Conservation (phyloP, 2,329 filamentous ascomycete genomes). For the Penicillium sp. region DNA sequence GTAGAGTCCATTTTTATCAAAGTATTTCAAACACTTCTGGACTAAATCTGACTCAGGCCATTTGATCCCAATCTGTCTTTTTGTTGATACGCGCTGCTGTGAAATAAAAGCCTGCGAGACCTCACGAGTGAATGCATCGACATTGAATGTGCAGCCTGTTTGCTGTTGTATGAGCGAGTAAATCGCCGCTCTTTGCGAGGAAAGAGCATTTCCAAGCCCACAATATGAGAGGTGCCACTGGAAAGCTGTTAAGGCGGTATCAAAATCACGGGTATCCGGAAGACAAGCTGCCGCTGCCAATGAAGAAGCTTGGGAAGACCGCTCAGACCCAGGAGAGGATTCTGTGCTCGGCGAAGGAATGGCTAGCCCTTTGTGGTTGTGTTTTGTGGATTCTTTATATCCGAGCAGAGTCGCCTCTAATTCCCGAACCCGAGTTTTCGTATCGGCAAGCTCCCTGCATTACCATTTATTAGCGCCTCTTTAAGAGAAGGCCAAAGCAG, state of each 20-base stretch:
- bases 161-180: slow-evolving; percentile 17
- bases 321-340: slow-evolving; percentile 3
- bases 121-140: slow-evolving; percentile 22
- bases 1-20: slow-evolving; percentile 20
- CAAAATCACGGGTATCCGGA: slow-evolving; percentile 20
- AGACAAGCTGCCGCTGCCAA: slow-evolving; percentile 5
- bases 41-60: slow-evolving; percentile 20
- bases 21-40: slow-evolving; percentile 22
- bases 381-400: slow-evolving; percentile 4
- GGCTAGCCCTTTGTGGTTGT: background rate
- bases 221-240: slow-evolving; percentile 24
- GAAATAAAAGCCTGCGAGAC: slow-evolving; percentile 14
- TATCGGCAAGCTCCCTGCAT: slow-evolving; percentile 22
- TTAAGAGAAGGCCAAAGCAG: background rate
- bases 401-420: slow-evolving; percentile 17
- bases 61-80: slow-evolving; percentile 11
- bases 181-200: slow-evolving; percentile 17
- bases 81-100: slow-evolving; percentile 2
- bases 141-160: slow-evolving; percentile 18
- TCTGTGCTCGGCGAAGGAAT: slow-evolving; percentile 6
- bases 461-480: slow-evolving; percentile 1
- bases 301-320: background rate
- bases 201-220: slow-evolving; percentile 18
- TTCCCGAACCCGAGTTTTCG: slow-evolving; percentile 19
- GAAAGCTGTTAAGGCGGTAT: slow-evolving; percentile 20